Conservation (phyloP, 1,139 yeast species). For the Pichia sp. region DNA sequence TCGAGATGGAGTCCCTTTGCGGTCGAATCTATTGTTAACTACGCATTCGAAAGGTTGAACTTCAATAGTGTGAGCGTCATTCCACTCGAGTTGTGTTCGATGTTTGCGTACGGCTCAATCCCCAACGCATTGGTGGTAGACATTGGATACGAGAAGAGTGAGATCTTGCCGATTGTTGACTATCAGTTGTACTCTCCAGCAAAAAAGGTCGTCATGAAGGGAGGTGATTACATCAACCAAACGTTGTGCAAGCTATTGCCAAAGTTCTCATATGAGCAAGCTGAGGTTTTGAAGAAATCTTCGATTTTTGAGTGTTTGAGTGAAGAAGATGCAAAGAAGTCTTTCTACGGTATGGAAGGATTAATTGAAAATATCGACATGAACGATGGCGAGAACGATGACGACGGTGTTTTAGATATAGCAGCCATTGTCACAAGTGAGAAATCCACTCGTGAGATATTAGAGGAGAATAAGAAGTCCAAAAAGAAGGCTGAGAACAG, state of each 20-base stretch:
- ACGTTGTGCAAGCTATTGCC: slow-evolving; percentile 54
- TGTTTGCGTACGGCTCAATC: slow-evolving; percentile 60
- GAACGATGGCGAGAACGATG: slow-evolving; percentile 38
- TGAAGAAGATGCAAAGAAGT: slow-evolving; percentile 51
- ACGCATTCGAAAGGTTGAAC: slow-evolving; percentile 68
- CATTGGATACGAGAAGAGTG: slow-evolving; percentile 71
- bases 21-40: slow-evolving; percentile 67
- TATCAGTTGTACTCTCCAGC: slow-evolving; percentile 40
- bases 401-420: slow-evolving; percentile 78
- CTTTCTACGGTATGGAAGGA: slow-evolving; percentile 56
- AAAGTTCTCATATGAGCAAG: slow-evolving; percentile 49
- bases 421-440: slow-evolving; percentile 85
- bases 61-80: slow-evolving; percentile 69
- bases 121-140: slow-evolving; percentile 66
- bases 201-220: slow-evolving; percentile 53
- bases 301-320: slow-evolving; percentile 75
- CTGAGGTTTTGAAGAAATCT: slow-evolving; percentile 72
- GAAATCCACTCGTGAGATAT: slow-evolving; percentile 55
- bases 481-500: slow-evolving; percentile 34
- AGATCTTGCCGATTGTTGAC: slow-evolving; percentile 73
- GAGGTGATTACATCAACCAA: slow-evolving; percentile 62
- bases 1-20: slow-evolving; percentile 65
- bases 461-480: slow-evolving; percentile 47
- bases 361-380: slow-evolving; percentile 37
- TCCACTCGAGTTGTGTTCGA: slow-evolving; percentile 65